Percentiles rank a stretch among this genome's conserved stretches.
Conservation (phyloP, 306 rosid species). For the Medicago arabica region DNA sequence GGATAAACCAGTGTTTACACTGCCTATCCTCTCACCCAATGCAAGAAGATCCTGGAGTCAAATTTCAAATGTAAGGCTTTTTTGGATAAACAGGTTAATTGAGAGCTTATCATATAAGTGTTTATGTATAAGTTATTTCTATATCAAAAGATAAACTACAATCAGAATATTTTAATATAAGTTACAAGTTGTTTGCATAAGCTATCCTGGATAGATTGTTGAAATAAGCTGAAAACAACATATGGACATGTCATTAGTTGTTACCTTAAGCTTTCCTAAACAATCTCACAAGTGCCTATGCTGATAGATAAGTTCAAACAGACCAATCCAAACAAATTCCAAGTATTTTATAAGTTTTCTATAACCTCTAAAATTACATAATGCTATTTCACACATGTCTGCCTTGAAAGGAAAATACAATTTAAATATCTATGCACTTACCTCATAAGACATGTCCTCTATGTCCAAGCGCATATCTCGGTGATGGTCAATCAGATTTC, state of each 20-base stretch:
- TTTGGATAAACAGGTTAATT: neutral
- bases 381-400: neutral
- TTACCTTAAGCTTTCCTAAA: neutral
- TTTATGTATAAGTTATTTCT: neutral
- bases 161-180: neutral
- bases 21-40: constrained; percentile 92
- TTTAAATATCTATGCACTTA: constrained; percentile 43
- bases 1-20: constrained; percentile 81
- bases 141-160: neutral
- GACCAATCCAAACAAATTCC: neutral
- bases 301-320: neutral
- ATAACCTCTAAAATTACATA: constrained; percentile 4
- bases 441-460: constrained; percentile 99
- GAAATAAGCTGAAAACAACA: neutral
- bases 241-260: neutral
- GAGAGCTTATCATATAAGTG: neutral
- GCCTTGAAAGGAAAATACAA: constrained; percentile 13
- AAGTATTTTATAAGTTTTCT: neutral
- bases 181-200: neutral
- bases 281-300: neutral
- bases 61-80: constrained; percentile 37
- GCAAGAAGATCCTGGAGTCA: constrained; percentile 89
- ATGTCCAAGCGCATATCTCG: constrained; percentile 97
- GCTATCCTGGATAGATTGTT: neutral
- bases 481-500: constrained; percentile 75